Evolutionary conservation across 1,284 basidiomycete genomes (phyloP), one percentile per base, ranked within the genome.

Genomic region (Xerocomus amazonicus): DNA sequence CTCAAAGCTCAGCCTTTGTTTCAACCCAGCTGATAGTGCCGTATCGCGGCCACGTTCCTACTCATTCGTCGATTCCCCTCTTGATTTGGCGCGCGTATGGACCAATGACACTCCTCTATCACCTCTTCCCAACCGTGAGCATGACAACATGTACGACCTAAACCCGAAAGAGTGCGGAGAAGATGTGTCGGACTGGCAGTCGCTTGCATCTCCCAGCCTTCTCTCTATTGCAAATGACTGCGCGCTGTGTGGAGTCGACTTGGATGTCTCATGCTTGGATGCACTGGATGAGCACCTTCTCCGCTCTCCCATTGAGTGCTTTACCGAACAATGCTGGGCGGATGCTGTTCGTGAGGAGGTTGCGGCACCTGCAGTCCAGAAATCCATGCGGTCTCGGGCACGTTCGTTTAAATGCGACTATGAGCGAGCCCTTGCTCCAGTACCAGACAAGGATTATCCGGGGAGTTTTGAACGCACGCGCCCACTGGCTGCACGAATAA

Each of bases 261-360:
- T 66, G 50, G 65, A 66, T 47, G 34, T 50, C 2, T 54, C 66
- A 0, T 68, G 66, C 31, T 35, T 66, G 29, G 59, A 58, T 7
- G 36, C 45, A 5, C 40, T 66, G 1, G 64, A 66, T 43, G 67
- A 69, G 29, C 55, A 66, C 9, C 65, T 66, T 12, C 51, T 66
- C 1, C 33, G 52, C 29, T 60, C 63, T 9, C 64, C 64, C 26
- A 36, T 59, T 33, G 65, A 62, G 6, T 68, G 52, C 28, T 69
- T 66, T 41, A 52, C 49, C 6, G 64, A 70, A 6, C 31, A 59
- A 16, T 66, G 64, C n/a, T 66, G 64, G 67, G 54, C 53, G 1
- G 32, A 53, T 12, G 65, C 61, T 14, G 50, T 68, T 4, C 19
- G 45, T 3, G 63, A 69, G 1, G 66, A 66, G 19, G 44, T 43